A percentile compares a stretch with the other conserved stretches of the same genome.
Conservation (phyloP, 768 basidiomycete species). For the Lactarius deliciosus region DNA sequence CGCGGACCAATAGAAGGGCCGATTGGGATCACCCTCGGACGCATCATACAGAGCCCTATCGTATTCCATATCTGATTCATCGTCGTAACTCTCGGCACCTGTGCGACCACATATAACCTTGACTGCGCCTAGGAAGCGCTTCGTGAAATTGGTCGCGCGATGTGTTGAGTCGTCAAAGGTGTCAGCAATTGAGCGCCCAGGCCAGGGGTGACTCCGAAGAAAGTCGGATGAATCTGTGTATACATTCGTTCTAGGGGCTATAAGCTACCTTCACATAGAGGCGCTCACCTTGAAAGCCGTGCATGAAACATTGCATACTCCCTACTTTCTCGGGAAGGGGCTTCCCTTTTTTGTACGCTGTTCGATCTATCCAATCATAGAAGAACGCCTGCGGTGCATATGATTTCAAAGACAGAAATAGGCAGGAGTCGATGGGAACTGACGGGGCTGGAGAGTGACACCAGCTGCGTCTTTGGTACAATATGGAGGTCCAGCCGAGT, state of each 20-base stretch:
- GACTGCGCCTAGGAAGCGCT: slow-evolving; percentile 64
- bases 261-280: not conserved
- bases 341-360: slow-evolving; percentile 79
- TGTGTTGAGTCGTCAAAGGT: slow-evolving; percentile 86
- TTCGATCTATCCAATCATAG: slow-evolving; percentile 89
- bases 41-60: slow-evolving; percentile 67
- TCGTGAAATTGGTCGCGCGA: slow-evolving; percentile 64
- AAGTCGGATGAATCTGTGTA: slow-evolving; percentile 80
- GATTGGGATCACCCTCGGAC: slow-evolving; percentile 55
- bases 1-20: slow-evolving; percentile 82
- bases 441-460: slow-evolving; percentile 73
- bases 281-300: slow-evolving; percentile 68
- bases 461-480: slow-evolving; percentile 83
- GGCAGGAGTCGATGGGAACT: slow-evolving; percentile 9
- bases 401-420: not conserved
- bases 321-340: slow-evolving; percentile 85
- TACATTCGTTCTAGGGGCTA: not conserved
- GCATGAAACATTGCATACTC: slow-evolving; percentile 85
- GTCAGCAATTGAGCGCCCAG: slow-evolving; percentile 78
- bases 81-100: slow-evolving; percentile 62
- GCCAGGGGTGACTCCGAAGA: slow-evolving; percentile 83
- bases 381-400: slow-evolving; percentile 67
- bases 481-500: slow-evolving; percentile 70
- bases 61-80: slow-evolving; percentile 73
- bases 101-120: slow-evolving; percentile 86